Conservation (phyloP, 768 basidiomycete species). For the Amanita muscaria region DNA sequence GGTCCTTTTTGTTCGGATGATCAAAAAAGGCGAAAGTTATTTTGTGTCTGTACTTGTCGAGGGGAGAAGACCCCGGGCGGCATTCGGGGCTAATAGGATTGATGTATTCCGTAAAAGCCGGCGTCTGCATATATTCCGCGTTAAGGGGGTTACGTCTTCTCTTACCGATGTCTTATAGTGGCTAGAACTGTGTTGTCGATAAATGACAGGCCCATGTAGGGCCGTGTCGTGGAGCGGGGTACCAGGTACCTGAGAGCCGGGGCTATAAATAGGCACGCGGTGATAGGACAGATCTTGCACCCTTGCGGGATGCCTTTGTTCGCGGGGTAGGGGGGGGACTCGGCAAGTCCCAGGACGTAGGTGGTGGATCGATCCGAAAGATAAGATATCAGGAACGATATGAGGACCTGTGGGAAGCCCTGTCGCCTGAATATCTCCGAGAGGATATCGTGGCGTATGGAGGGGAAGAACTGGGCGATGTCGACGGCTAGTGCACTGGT, state of each 20-base stretch:
- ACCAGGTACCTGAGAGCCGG: not conserved
- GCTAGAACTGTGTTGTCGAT: not conserved
- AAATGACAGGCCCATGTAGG: not conserved
- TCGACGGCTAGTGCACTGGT: slow-evolving; percentile 1
- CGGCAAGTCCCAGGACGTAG: not conserved
- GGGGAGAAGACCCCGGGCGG: no score
- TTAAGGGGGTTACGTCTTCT: no score
- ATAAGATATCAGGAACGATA: not conserved
- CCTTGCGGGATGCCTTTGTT: not conserved
- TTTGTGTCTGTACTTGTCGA: no score
- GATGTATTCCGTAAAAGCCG: no score
- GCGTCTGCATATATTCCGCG: no score
- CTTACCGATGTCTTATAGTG: no score
- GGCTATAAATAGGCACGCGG: not conserved
- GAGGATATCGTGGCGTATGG: not conserved
- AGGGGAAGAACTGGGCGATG: not conserved
- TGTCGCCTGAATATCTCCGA: not conserved
- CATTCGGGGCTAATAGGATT: no score
- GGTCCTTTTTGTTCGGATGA: no score
- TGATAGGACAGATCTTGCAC: not conserved
- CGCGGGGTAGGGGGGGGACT: not conserved
- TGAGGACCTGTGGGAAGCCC: not conserved
- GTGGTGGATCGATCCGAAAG: not conserved
- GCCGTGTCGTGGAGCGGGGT: not conserved
- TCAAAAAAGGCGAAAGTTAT: no score